Conservation (phyloP, 805 yeast genomes). For the Pichia gijzeniarum region DNA sequence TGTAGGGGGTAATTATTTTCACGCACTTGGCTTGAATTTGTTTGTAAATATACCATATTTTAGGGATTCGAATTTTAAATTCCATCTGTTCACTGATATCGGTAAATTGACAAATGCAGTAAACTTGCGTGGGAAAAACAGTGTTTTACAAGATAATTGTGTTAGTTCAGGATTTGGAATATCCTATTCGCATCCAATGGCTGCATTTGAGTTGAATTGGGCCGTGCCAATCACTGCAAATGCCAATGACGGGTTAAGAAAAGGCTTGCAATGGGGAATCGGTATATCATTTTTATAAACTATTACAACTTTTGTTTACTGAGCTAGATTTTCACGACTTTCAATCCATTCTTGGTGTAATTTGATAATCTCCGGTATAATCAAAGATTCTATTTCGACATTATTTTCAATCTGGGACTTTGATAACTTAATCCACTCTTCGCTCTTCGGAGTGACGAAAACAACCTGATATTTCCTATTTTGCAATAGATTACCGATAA, state of each 20-base stretch:
- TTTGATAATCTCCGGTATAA: constrained; percentile 69
- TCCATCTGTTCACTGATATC: constrained; percentile 42
- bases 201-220: constrained; percentile 51
- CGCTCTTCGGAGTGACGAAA: constrained; percentile 54
- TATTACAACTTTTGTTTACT: constrained; percentile 8
- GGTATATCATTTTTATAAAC: constrained; percentile 49
- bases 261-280: constrained; percentile 54
- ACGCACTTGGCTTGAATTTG: constrained; percentile 40
- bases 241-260: constrained; percentile 40
- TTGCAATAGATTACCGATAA: constrained; percentile 87
- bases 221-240: constrained; percentile 42
- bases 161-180: constrained; percentile 43
- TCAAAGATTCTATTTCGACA: constrained; percentile 68
- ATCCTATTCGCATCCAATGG: constrained; percentile 50
- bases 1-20: constrained; percentile 47
- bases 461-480: constrained; percentile 85
- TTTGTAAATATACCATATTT: constrained; percentile 38
- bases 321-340: constrained; percentile 22
- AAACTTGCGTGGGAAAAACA: constrained; percentile 2
- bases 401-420: constrained; percentile 33
- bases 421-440: constrained; percentile 46
- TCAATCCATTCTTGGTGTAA: constrained; percentile 61
- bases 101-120: constrained; percentile 36
- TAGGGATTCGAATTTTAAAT: constrained; percentile 39
- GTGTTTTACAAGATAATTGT: constrained; percentile 9